These are phyloP conservation scores for Russula earlei DNA, from an alignment of 768 basidiomycete genomes.

Conservation along the genomic window DNA sequence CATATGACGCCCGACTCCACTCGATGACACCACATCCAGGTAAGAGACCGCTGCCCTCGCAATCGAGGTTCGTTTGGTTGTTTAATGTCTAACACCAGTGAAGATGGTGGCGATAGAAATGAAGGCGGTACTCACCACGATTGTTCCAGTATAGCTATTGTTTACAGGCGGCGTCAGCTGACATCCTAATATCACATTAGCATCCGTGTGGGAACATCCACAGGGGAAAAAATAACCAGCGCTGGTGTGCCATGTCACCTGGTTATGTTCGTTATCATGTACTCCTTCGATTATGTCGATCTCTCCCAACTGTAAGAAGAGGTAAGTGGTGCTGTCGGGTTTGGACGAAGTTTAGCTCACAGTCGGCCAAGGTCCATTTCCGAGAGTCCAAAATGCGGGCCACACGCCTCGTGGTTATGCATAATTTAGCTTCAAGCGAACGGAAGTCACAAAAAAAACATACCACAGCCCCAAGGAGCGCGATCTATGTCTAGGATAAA, in stretches of 20 bases:
- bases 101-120: neutral
- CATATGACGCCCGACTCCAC: slow-evolving; percentile 76
- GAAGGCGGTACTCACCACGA: slow-evolving; percentile 39
- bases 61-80: slow-evolving; percentile 42
- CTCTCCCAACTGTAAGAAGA: slow-evolving; percentile 50
- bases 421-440: neutral
- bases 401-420: slow-evolving; percentile 45
- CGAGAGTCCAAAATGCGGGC: slow-evolving; percentile 77
- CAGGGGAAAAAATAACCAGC: slow-evolving; percentile 33
- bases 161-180: slow-evolving; percentile 35
- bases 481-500: slow-evolving; percentile 77
- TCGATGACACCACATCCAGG: slow-evolving; percentile 74
- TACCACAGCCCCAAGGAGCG: slow-evolving; percentile 87
- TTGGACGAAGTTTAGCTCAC: slow-evolving; percentile 30
- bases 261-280: slow-evolving; percentile 76
- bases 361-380: slow-evolving; percentile 50
- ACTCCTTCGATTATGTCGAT: slow-evolving; percentile 83
- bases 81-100: slow-evolving; percentile 33
- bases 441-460: slow-evolving; percentile 22
- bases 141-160: slow-evolving; percentile 50
- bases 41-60: slow-evolving; percentile 38
- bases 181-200: slow-evolving; percentile 38
- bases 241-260: slow-evolving; percentile 72
- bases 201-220: slow-evolving; percentile 2
- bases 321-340: slow-evolving; percentile 7